These are phyloP conservation scores for Botryotinia convoluta DNA, from an alignment of 2,329 filamentous ascomycete species.

Conservation along the genomic window DNA sequence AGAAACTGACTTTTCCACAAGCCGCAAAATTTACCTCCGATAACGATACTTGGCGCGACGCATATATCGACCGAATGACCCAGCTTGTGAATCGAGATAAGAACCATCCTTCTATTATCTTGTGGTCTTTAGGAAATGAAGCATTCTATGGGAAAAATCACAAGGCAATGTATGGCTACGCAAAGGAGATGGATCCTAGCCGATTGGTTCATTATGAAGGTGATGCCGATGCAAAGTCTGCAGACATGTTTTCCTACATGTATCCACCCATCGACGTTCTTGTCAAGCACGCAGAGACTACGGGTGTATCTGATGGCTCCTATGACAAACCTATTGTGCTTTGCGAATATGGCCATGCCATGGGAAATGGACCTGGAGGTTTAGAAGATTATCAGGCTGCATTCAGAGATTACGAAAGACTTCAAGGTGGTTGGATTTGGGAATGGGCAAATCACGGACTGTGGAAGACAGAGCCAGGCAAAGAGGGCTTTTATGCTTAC, in stretches of 20 bases:
- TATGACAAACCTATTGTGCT: constrained; percentile 55
- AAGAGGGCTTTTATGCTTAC: constrained; percentile 52
- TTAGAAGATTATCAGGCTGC: constrained; percentile 65
- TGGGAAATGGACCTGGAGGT: constrained; percentile 72
- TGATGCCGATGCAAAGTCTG: constrained; percentile 49
- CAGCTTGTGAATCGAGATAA: constrained; percentile 67
- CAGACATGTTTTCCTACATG: constrained; percentile 57
- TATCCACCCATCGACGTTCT: constrained; percentile 50
- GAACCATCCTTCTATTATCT: constrained; percentile 67
- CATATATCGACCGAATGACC: constrained; percentile 65
- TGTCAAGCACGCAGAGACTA: constrained; percentile 37
- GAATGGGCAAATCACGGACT: constrained; percentile 64
- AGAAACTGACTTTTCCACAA: constrained; percentile 52
- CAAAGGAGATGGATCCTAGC: constrained; percentile 49
- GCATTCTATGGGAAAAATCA: constrained; percentile 70
- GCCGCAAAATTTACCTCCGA: constrained; percentile 59
- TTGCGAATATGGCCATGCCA: constrained; percentile 60
- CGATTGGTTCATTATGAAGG: constrained; percentile 57
- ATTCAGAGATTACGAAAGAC: constrained; percentile 44
- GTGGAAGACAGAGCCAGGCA: constrained; percentile 43
- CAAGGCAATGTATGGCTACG: constrained; percentile 61
- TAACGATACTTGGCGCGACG: constrained; percentile 58
- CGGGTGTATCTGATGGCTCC: constrained; percentile 45
- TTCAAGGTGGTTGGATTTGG: constrained; percentile 52
- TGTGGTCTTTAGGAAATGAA: constrained; percentile 74